Percentiles rank a stretch among this genome's conserved stretches.
Evolutionary conservation across 768 basidiomycete species (phyloP).

Genomic region (Rhizopogon vesiculosus): DNA sequence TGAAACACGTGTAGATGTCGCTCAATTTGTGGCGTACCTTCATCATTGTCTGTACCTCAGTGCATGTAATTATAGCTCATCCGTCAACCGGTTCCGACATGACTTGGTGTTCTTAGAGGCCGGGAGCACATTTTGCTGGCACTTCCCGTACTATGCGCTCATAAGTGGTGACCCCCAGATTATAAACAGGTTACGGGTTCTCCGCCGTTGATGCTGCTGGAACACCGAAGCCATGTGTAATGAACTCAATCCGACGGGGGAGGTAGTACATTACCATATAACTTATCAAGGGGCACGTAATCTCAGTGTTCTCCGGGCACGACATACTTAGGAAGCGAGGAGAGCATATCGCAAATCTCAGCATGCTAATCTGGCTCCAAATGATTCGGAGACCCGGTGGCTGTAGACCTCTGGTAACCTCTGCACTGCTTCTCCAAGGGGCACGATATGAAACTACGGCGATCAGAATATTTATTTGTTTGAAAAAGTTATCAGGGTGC

Average conservation of each 20-base stretch:
- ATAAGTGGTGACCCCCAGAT: neutral
- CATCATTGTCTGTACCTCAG: neutral
- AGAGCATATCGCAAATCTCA: neutral
- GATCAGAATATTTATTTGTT: neutral
- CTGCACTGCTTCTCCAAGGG: no score
- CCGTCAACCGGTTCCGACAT: no score
- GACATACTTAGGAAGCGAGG: neutral
- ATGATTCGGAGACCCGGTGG: no score
- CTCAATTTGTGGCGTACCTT: neutral
- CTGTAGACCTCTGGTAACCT: neutral
- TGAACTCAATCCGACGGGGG: no score
- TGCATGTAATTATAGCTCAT: neutral
- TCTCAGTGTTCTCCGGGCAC: neutral
- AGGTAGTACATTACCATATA: no score
- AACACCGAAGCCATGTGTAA: neutral
- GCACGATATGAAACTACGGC: no score
- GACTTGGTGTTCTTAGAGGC: no score
- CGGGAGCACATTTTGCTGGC: no score
- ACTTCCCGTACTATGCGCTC: neutral
- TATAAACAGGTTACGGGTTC: no score
- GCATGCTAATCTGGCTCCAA: no score
- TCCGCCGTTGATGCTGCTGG: neutral
- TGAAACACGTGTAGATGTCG: no score
- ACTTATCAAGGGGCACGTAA: no score
- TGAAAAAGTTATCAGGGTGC: neutral